Base-by-base conservation (phyloP, 352 stramenopile species). In the Detonula confervacea region DNA sequence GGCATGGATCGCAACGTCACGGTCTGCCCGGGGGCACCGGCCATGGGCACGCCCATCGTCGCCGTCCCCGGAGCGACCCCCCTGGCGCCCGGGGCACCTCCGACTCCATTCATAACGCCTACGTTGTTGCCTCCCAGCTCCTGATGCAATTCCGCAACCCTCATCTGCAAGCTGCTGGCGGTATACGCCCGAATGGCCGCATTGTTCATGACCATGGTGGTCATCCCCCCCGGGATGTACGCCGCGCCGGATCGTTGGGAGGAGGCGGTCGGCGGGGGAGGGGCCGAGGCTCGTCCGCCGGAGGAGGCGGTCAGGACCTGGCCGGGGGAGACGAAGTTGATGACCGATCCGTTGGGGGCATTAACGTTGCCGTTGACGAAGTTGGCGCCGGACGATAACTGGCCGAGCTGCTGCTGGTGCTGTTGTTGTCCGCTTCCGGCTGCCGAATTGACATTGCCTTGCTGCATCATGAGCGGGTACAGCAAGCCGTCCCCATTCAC, bases 131-230 rank as follows among this genome's bases (percentile, higher is more conserved):
- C 44, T 14, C 74, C 74, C 9, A 82, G 35, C 55, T 83, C 52
- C 60, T 83, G 74, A 69, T 83, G 74, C 30, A 83, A 77, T 60
- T 83, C 74, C 1, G 74, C 74, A 1, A 83, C 74, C 63, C 74
- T 83, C 66, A 73, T 73, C 47, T 77, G 74, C 25, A 83, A 73
- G 9, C 47, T 70, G 25, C 49, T 70, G 24, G 74, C 55, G 22
- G 68, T 69, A 51, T 68, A 74, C 14, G 74, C 74, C 9, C 74
- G 25, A 27, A 83, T 56, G 14, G 64, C 49, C 16, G 72, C 49
- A 42, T 80, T 72, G 29, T 72, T 67, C 18, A 42, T 64, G 0
- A 20, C 5, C 42, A 51, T 51, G 5, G 29, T 63, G 24, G 1
- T 30, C 65, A 46, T 39, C 16, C 62, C 33, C 24, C 29, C 62